phyloP scores from a whole-genome alignment of 495 filamentous ascomycete species.

The Xylaria palmicola region DNA sequence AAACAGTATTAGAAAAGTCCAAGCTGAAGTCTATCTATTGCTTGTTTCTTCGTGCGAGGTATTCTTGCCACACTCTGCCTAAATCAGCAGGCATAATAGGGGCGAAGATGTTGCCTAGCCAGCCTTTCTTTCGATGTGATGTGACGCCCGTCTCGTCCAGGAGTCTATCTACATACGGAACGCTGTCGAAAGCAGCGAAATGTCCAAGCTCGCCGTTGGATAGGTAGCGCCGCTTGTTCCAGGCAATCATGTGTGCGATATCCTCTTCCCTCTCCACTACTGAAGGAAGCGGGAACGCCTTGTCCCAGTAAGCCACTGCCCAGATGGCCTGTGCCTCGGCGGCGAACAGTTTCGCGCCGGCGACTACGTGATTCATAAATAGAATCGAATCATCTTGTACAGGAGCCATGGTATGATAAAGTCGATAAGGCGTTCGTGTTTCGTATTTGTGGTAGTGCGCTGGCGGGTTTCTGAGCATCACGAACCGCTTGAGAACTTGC shows the following conservation, averaged over 20 bases:
- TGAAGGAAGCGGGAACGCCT: slow-evolving; percentile 29
- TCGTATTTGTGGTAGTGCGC: slow-evolving; percentile 17
- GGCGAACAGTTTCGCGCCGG: slow-evolving; percentile 38
- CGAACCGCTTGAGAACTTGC: slow-evolving; percentile 35
- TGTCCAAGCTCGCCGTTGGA: slow-evolving; percentile 36
- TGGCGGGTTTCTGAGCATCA: slow-evolving; percentile 37
- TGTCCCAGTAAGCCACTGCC: slow-evolving; percentile 43
- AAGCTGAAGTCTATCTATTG: background rate
- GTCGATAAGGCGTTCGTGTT: slow-evolving; percentile 34
- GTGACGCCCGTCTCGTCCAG: slow-evolving; percentile 6
- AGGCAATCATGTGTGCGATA: slow-evolving; percentile 36
- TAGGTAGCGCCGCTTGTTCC: slow-evolving; percentile 39
- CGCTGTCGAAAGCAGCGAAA: slow-evolving; percentile 36
- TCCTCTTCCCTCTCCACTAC: slow-evolving; percentile 30
- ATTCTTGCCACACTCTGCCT: slow-evolving; percentile 15
- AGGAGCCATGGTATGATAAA: slow-evolving; percentile 41
- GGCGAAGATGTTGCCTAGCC: slow-evolving; percentile 17
- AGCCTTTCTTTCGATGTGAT: slow-evolving; percentile 14
- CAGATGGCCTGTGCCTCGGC: slow-evolving; percentile 47
- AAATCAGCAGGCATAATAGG: slow-evolving; percentile 14
- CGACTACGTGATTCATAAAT: slow-evolving; percentile 37
- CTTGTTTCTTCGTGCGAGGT: slow-evolving; percentile 6
- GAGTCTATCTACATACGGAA: slow-evolving; percentile 16
- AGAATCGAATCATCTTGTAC: slow-evolving; percentile 40
- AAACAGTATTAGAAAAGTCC: background rate